These are phyloP conservation scores for Myochromella boudieri DNA, from an alignment of 768 basidiomycete genomes.

Conservation along the genomic window DNA sequence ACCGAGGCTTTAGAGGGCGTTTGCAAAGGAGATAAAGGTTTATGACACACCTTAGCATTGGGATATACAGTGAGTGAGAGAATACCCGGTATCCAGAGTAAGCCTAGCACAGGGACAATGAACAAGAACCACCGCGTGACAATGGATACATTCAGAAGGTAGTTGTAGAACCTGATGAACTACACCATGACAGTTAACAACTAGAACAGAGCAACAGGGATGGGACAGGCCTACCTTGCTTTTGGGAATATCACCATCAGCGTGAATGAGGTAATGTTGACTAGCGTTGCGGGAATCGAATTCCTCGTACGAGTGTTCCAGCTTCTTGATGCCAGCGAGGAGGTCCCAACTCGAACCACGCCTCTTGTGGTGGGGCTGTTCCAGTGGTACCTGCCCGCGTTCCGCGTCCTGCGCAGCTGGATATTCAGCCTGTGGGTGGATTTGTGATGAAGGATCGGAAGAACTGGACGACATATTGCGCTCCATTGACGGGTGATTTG, in stretches of 20 bases:
- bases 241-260: slow-evolving; percentile 61
- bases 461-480: slow-evolving; percentile 11
- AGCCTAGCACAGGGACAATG: slow-evolving; percentile 68
- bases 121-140: slow-evolving; percentile 79
- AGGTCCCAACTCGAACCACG: slow-evolving; percentile 51
- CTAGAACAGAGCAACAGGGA: neutral
- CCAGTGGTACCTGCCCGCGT: slow-evolving; percentile 17
- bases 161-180: slow-evolving; percentile 67
- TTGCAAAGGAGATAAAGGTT: slow-evolving; percentile 1
- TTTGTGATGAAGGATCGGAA: slow-evolving; percentile 10
- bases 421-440: neutral
- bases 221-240: slow-evolving; percentile 41
- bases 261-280: slow-evolving; percentile 51
- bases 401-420: slow-evolving; percentile 22
- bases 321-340: slow-evolving; percentile 46
- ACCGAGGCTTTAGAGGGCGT: neutral
- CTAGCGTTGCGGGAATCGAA: slow-evolving; percentile 56
- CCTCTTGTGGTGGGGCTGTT: slow-evolving; percentile 15
- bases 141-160: slow-evolving; percentile 73
- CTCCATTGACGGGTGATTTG: slow-evolving; percentile 6
- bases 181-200: slow-evolving; percentile 23
- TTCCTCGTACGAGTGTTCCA: slow-evolving; percentile 56
- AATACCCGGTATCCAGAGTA: slow-evolving; percentile 77
- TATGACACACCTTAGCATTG: slow-evolving; percentile 45
- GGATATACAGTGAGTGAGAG: slow-evolving; percentile 52